Base-by-base conservation (phyloP, 371 early-diverging fungal genomes). In the Encephalitozoon romaleae region DNA sequence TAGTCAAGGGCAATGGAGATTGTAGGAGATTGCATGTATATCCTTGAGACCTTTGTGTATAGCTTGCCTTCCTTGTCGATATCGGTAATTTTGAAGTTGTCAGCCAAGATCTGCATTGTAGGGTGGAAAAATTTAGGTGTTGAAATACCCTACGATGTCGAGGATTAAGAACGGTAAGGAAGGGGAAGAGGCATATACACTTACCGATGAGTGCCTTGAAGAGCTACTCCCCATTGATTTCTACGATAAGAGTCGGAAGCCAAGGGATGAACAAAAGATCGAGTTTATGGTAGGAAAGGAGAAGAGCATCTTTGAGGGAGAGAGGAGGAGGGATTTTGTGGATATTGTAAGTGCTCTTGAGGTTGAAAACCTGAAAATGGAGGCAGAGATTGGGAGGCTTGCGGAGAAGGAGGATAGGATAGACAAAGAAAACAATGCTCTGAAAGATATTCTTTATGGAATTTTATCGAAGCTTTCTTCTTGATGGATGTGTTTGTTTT, bases 21-120 rank as follows among this genome's bases (percentile, higher is more conserved):
- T 42, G 49, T 45, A 26, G 32, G 23, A 11, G 65, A 47, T 39
- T 65, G 8, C 28, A 74, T 30, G 43, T 67, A 65, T 4, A 55
- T 42, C 26, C 74, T 66, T 18, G 67, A 67, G 32, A 74, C 74
- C 26, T 74, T 74, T 32, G 65, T 11, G 54, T 74, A 74, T 23
- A 74, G 43, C 43, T 74, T 74, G 1, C 74, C 74, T n/a, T 66
- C 52, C 38, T 30, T 66, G 39, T 74, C 74, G 34, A 74, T 74
- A 9, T 25, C 66, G 11, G 39, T 6, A 0, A 67, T 49, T 39
- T 49, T 65, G 34, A 54, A 67, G 65, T 34, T 74, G 34, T 74
- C 67, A n/a, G 54, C 67, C 43, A 74, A 39, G 0, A 66, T 41
- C 25, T 67, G 47, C 74, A 74, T 74, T 12, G 38, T 18, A 34